Evolutionary conservation across 306 rosid species (phyloP).

Genomic region (Medicago arabica): DNA sequence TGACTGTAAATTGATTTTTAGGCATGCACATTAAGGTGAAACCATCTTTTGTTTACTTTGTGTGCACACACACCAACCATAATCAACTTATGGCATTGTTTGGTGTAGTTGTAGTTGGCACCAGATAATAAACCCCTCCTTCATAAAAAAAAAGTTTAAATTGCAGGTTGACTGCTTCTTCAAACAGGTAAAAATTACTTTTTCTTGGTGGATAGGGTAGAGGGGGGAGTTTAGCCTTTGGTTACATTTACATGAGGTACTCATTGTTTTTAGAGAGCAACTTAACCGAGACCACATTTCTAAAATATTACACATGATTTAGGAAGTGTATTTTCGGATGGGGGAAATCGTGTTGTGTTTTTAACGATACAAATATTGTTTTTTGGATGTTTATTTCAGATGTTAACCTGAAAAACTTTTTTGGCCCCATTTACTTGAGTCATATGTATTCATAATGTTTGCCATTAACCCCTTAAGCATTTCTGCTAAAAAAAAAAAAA

Average conservation of each 20-base stretch:
- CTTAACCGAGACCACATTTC: not conserved
- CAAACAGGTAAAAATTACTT: not conserved
- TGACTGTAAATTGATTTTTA: conserved; percentile 50
- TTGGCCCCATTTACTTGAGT: no score
- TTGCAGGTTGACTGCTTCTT: conserved; percentile 9
- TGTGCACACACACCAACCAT: conserved; percentile 12
- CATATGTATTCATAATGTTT: no score
- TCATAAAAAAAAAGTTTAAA: not conserved
- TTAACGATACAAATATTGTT: not conserved
- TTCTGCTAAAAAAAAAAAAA: no score
- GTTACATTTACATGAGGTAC: not conserved
- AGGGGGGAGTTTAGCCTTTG: not conserved
- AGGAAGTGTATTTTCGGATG: no score
- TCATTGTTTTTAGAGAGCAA: not conserved
- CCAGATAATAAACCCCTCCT: not conserved
- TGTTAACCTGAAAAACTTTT: no score
- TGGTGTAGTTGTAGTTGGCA: conserved; percentile 20
- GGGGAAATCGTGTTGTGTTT: no score
- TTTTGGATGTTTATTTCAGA: not conserved
- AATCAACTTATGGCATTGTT: conserved; percentile 28
- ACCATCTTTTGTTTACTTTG: conserved; percentile 34
- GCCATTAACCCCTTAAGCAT: not conserved
- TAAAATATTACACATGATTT: no score
- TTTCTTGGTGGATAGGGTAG: not conserved
- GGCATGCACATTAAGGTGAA: conserved; percentile 51